phyloP scores from a whole-genome alignment of 768 basidiomycete genomes.

The Harrya chromipes region DNA sequence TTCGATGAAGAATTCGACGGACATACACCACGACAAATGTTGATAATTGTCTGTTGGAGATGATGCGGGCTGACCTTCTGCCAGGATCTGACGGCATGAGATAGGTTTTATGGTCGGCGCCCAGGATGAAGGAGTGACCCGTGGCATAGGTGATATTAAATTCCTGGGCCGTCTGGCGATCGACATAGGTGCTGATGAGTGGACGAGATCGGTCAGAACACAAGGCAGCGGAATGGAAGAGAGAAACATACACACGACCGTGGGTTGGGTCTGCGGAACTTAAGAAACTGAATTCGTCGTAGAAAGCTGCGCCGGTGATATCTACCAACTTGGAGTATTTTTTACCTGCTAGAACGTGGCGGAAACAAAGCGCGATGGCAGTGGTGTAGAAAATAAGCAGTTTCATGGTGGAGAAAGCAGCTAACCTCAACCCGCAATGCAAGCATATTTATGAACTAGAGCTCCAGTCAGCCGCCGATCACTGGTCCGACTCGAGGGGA shows the following conservation, averaged over 20 bases:
- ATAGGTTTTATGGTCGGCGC: constrained; percentile 27
- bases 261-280: constrained; percentile 59
- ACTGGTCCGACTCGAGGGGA: no score
- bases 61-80: constrained; percentile 30
- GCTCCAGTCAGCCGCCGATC: constrained; percentile 4
- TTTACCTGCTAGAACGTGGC: not conserved
- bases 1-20: not conserved
- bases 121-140: constrained; percentile 27
- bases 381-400: not conserved
- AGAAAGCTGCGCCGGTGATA: constrained; percentile 47
- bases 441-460: not conserved
- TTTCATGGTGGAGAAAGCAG: constrained; percentile 8
- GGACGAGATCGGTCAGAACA: not conserved
- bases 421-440: constrained; percentile 4
- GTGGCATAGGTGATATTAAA: constrained; percentile 32
- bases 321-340: constrained; percentile 33
- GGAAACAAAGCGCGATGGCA: not conserved
- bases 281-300: constrained; percentile 46
- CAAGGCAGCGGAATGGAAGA: not conserved
- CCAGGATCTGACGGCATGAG: constrained; percentile 23
- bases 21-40: constrained; percentile 22
- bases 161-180: constrained; percentile 20
- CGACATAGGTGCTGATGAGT: constrained; percentile 26
- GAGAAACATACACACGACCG: constrained; percentile 55
- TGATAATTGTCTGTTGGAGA: constrained; percentile 19